Evolutionary conservation across 106 monocot species (phyloP).

Genomic region (Cymbidium sinense): DNA sequence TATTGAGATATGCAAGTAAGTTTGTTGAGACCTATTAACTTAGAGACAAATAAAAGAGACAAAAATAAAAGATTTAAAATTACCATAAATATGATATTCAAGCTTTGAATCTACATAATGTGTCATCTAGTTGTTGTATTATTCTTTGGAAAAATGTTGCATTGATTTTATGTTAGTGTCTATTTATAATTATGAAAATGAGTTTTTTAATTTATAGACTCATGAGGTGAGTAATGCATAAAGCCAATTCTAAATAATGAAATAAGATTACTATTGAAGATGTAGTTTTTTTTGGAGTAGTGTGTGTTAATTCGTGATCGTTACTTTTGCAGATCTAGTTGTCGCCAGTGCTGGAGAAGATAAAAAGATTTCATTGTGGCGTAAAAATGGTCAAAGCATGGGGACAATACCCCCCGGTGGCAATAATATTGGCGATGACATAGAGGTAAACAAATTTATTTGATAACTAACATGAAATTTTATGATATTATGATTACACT

Average conservation of each 20-base stretch:
- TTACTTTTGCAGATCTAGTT: slow-evolving; percentile 67
- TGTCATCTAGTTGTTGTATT: not conserved
- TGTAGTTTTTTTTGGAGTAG: not conserved
- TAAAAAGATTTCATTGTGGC: slow-evolving; percentile 85
- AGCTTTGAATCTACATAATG: not conserved
- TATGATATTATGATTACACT: not conserved
- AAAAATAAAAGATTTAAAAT: not conserved
- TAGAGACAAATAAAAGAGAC: not conserved
- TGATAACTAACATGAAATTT: not conserved
- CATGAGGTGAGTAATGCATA: not conserved
- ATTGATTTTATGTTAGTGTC: not conserved
- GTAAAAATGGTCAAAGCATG: slow-evolving; percentile 75
- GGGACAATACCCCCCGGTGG: slow-evolving; percentile 49
- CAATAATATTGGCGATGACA: slow-evolving; percentile 48
- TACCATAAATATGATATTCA: not conserved
- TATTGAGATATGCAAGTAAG: not conserved
- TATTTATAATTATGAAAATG: not conserved
- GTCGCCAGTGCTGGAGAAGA: slow-evolving; percentile 96
- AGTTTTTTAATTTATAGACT: not conserved
- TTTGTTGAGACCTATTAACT: not conserved
- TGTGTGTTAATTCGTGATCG: not conserved
- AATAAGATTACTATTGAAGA: not conserved
- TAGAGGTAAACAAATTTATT: slow-evolving; percentile 36
- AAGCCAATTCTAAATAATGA: not conserved
- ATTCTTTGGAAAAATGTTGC: not conserved